phyloP scores from a whole-genome alignment of 2,329 filamentous ascomycete genomes.

The Alternaria ventricosa region DNA sequence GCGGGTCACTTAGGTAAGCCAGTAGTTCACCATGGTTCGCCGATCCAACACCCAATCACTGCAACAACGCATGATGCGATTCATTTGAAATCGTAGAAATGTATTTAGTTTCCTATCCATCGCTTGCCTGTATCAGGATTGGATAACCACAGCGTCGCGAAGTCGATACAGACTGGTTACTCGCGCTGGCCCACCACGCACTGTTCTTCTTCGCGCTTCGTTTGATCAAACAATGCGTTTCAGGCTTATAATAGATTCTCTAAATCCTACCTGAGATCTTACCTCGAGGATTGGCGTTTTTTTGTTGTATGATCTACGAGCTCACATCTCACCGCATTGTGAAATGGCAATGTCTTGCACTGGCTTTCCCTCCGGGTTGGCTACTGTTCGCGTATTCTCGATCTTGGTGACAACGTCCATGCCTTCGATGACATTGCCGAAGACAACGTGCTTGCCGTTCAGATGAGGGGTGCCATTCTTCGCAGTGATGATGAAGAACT shows the following conservation, averaged over 20 bases:
- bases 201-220: neutral
- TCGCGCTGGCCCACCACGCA: neutral
- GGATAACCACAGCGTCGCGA: neutral
- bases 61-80: neutral
- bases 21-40: neutral
- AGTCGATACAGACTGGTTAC: neutral
- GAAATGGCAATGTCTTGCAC: slow-evolving; percentile 82
- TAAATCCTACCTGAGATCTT: neutral
- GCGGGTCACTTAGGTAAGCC: slow-evolving; percentile 21
- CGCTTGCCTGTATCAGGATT: neutral
- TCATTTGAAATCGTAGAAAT: neutral
- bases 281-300: neutral
- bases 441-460: slow-evolving; percentile 93
- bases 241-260: neutral
- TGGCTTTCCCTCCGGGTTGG: slow-evolving; percentile 75
- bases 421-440: slow-evolving; percentile 86
- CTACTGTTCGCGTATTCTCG: slow-evolving; percentile 77
- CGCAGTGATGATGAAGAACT: slow-evolving; percentile 96
- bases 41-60: neutral
- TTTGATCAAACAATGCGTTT: neutral
- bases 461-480: slow-evolving; percentile 76
- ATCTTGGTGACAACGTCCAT: slow-evolving; percentile 93
- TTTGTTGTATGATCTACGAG: neutral
- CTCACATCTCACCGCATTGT: slow-evolving; percentile 92
- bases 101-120: neutral